phyloP scores from a whole-genome alignment of 2,329 filamentous ascomycete genomes.

The Geosmithia flava region DNA sequence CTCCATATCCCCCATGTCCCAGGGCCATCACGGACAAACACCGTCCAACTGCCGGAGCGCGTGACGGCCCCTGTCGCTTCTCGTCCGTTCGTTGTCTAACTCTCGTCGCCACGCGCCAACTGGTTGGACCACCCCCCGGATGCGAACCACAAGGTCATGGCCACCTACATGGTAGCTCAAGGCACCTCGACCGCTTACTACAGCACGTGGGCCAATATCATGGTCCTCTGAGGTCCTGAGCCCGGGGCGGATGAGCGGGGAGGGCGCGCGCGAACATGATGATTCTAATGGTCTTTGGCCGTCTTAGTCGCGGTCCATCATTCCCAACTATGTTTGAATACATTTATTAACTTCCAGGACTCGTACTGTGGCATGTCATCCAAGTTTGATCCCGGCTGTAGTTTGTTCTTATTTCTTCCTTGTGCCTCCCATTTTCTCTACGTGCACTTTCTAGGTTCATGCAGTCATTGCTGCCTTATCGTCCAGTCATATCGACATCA shows the following conservation, averaged over 20 bases:
- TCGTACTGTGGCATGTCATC: too few relatives aligned
- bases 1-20: constrained; percentile 1
- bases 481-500: not conserved
- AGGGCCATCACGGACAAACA: constrained; percentile 16
- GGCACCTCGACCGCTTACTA: not conserved
- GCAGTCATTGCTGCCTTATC: not conserved
- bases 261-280: not conserved
- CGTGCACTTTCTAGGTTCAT: not conserved
- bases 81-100: constrained; percentile 3
- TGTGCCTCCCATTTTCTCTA: not conserved
- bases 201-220: constrained; percentile 1
- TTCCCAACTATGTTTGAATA: too few relatives aligned
- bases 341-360: too few relatives aligned
- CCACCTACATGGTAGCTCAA: not conserved
- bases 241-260: not conserved
- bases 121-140: not conserved
- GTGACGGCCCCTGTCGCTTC: constrained; percentile 11
- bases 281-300: not conserved
- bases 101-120: not conserved
- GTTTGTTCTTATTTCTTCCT: too few relatives aligned
- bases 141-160: not conserved
- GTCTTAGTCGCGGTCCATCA: not conserved
- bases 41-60: constrained; percentile 13
- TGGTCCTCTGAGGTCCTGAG: not conserved
- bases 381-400: too few relatives aligned